phyloP scores from a whole-genome alignment of 2,329 filamentous ascomycete species.

The Aureobasidium sp. region DNA sequence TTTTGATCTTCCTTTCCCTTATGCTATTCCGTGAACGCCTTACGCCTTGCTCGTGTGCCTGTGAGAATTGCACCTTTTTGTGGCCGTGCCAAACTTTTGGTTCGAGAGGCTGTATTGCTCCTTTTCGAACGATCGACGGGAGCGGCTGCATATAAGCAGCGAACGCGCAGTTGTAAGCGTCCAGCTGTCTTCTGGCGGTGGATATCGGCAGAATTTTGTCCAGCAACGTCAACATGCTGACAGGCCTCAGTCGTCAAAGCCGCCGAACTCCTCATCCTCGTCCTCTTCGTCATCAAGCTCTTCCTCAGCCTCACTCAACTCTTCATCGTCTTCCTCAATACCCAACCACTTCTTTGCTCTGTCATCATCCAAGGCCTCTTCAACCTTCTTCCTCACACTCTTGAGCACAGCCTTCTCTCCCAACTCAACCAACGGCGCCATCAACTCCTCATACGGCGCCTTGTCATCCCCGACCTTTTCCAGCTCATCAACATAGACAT shows the following conservation, averaged over 20 bases:
- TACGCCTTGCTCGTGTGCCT: constrained; percentile 7
- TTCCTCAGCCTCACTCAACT: constrained; percentile 31
- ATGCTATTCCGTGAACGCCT: neutral
- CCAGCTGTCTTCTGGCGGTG: neutral
- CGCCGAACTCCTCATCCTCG: constrained; percentile 55
- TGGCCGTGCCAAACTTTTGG: neutral
- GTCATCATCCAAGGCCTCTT: constrained; percentile 64
- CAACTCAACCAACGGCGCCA: constrained; percentile 49
- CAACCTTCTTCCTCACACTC: constrained; percentile 59
- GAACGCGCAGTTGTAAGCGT: neutral
- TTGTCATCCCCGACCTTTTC: constrained; percentile 59
- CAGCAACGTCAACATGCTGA: neutral
- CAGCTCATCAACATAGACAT: constrained; percentile 87
- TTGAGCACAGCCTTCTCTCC: constrained; percentile 55
- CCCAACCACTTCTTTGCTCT: constrained; percentile 56
- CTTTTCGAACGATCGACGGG: neutral
- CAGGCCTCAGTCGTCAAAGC: constrained; percentile 53
- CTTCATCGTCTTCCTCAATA: constrained; percentile 23
- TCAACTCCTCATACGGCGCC: constrained; percentile 39
- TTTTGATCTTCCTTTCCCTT: neutral
- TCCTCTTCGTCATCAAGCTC: constrained; percentile 29
- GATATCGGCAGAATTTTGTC: neutral
- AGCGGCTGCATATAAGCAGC: neutral
- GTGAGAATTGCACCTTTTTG: neutral
- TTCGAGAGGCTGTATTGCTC: neutral